Evolutionary conservation across 345 rosid genomes (phyloP).

Genomic region (Populus alba): DNA sequence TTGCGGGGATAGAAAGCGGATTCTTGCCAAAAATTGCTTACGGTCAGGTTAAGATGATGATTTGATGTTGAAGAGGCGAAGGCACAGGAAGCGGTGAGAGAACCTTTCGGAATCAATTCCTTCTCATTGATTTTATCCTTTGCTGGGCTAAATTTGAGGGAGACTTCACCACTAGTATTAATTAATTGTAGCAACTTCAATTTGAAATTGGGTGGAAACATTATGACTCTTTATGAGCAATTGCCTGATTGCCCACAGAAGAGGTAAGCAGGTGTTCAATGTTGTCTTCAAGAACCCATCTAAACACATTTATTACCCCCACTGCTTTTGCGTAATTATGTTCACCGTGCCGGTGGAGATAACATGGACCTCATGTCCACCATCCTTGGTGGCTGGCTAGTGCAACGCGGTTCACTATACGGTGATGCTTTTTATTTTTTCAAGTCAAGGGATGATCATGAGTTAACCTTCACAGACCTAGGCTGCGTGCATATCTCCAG

Average conservation of each 20-base stretch:
- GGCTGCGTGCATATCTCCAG: too few species aligned
- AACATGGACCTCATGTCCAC: neutral
- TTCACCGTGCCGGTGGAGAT: neutral
- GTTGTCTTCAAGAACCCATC: neutral
- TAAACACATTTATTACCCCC: neutral
- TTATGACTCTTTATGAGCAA: neutral
- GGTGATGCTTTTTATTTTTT: neutral
- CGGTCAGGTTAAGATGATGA: too few species aligned
- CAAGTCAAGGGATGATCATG: too few species aligned
- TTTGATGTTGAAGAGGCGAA: too few species aligned
- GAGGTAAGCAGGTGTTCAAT: neutral
- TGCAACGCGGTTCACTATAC: neutral
- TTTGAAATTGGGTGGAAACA: neutral
- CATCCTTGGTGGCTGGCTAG: neutral
- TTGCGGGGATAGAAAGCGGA: too few species aligned
- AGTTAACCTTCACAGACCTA: too few species aligned
- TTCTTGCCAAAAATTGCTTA: too few species aligned
- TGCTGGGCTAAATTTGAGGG: neutral
- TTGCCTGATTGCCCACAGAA: neutral
- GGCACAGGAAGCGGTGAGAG: too few species aligned
- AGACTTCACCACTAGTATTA: neutral
- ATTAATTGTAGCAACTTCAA: neutral
- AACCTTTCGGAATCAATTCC: too few species aligned
- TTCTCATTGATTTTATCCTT: too few species aligned
- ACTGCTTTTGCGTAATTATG: too few species aligned